Conservation (phyloP, 2,329 filamentous ascomycete genomes). For the Colletotrichum caudatum region DNA sequence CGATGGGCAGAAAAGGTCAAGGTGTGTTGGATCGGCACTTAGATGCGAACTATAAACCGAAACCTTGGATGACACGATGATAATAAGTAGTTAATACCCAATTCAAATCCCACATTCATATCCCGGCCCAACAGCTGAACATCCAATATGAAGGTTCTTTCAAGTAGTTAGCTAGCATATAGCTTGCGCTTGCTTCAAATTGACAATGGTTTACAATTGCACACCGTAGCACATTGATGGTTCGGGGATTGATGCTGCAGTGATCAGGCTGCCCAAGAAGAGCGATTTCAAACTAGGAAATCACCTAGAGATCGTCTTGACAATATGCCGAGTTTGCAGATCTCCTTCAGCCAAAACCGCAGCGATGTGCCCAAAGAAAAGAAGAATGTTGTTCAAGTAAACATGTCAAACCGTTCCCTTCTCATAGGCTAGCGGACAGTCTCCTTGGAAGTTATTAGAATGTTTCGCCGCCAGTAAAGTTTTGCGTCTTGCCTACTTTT, state of each 20-base stretch:
- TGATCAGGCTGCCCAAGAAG: not conserved
- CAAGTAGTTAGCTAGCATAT: not conserved
- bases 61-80: no score
- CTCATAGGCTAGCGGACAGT: not conserved
- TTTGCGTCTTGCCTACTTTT: not conserved
- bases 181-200: not conserved
- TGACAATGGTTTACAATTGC: not conserved
- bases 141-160: not conserved
- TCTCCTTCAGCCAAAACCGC: not conserved
- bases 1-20: not conserved
- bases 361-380: not conserved
- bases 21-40: not conserved
- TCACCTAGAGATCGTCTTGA: not conserved
- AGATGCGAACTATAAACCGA: no score
- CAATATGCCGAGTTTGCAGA: not conserved
- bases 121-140: not conserved
- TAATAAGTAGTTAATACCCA: not conserved
- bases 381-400: not conserved
- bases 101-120: slow-evolving; percentile 26
- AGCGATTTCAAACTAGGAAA: not conserved
- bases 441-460: not conserved
- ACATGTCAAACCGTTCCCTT: not conserved
- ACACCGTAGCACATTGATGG: not conserved
- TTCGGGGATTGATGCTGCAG: not conserved
- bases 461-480: not conserved